Percentiles rank a stretch among this genome's conserved stretches.
phyloP scores from a whole-genome alignment of 805 yeast species.

The Saccharomycopsis synnaedendra region DNA sequence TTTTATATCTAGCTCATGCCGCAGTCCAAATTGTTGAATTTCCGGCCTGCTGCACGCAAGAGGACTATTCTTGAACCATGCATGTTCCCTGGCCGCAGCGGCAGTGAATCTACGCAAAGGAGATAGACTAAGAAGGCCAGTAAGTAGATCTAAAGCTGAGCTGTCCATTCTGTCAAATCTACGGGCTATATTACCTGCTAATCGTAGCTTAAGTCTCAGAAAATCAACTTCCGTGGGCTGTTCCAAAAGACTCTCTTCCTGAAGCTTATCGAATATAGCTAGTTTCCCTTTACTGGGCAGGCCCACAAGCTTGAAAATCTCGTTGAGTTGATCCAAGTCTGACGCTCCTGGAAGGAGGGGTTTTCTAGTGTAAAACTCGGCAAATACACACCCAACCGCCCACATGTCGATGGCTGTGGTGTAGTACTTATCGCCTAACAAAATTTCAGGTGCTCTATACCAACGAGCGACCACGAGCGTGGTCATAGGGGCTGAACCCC shows the following conservation, averaged over 20 bases:
- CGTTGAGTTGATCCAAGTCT: constrained; percentile 79
- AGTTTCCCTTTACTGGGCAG: constrained; percentile 37
- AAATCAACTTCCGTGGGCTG: constrained; percentile 2
- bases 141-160: constrained; percentile 43
- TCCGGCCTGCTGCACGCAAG: constrained; percentile 42
- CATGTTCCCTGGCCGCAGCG: constrained; percentile 57
- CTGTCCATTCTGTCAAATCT: constrained; percentile 32
- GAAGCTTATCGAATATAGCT: constrained; percentile 13
- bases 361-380: constrained; percentile 68
- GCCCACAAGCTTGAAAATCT: constrained; percentile 74
- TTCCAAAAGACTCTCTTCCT: constrained; percentile 6
- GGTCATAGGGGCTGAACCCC: constrained; percentile 31
- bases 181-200: constrained; percentile 33
- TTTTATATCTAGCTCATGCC: constrained; percentile 78
- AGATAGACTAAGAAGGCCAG: constrained; percentile 53
- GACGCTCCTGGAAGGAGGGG: constrained; percentile 82
- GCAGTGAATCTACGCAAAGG: constrained; percentile 74
- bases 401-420: constrained; percentile 95
- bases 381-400: constrained; percentile 96
- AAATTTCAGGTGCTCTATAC: constrained; percentile 93
- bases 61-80: constrained; percentile 60
- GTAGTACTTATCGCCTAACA: constrained; percentile 74
- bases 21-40: constrained; percentile 68
- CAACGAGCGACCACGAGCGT: constrained; percentile 89
- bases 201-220: constrained; percentile 17